A percentile compares a stretch with the other conserved stretches of the same genome.
phyloP scores from a whole-genome alignment of 176 grass and related monocot genomes.

The Cymbopogon citratus region DNA sequence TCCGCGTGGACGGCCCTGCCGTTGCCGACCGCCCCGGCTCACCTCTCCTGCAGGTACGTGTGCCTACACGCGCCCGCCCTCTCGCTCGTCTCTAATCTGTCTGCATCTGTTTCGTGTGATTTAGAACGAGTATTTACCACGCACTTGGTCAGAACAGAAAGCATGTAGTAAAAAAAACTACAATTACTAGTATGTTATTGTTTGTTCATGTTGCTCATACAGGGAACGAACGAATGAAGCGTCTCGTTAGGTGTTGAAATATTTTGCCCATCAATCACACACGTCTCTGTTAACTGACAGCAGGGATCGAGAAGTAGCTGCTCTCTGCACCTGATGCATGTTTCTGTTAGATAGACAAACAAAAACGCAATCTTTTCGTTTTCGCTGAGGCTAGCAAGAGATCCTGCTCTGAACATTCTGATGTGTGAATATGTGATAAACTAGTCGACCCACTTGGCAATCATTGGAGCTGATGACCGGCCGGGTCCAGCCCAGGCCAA shows the following conservation, averaged over 20 bases:
- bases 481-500: neutral
- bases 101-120: too few relatives aligned
- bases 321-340: neutral
- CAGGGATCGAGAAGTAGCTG: neutral
- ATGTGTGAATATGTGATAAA: slow-evolving; percentile 26
- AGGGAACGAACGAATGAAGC: neutral
- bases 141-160: too few relatives aligned
- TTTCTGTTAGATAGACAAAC: neutral
- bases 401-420: slow-evolving; percentile 16
- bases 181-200: too few relatives aligned
- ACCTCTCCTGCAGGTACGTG: too few relatives aligned
- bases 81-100: too few relatives aligned
- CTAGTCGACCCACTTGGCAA: slow-evolving; percentile 17
- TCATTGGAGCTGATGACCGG: slow-evolving; percentile 2
- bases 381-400: neutral
- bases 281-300: slow-evolving; percentile 4
- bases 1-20: too few relatives aligned
- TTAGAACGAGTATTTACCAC: too few relatives aligned
- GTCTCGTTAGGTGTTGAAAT: neutral
- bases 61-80: too few relatives aligned
- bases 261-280: neutral
- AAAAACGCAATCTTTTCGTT: neutral
- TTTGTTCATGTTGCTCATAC: too few relatives aligned
- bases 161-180: too few relatives aligned
- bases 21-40: too few relatives aligned